phyloP scores from a whole-genome alignment of 1,284 basidiomycete species.

The Kwoniella shivajii region DNA sequence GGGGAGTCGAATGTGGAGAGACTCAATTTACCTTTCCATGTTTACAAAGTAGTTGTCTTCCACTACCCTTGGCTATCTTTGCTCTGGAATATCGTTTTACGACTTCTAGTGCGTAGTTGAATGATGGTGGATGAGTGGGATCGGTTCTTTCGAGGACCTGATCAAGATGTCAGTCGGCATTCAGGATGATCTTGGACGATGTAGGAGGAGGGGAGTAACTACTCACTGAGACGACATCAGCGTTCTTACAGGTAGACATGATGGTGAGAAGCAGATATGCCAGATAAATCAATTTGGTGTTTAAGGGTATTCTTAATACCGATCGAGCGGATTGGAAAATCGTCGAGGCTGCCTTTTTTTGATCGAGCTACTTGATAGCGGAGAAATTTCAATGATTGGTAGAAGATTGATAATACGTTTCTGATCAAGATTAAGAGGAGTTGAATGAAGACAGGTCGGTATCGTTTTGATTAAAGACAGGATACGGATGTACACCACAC shows the following conservation, averaged over 20 bases:
- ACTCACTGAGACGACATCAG: constrained; percentile 5
- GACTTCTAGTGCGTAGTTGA: constrained; percentile 19
- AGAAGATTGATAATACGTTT: no score
- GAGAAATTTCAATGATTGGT: no score
- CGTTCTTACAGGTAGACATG: background rate
- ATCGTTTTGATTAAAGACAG: no score
- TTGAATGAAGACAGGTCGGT: no score
- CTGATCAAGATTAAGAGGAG: no score
- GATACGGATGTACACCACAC: no score
- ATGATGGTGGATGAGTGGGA: constrained; percentile 18
- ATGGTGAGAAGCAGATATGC: background rate
- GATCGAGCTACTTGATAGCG: no score
- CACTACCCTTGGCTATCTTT: constrained; percentile 34
- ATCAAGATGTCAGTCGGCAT: background rate
- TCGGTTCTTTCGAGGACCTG: constrained; percentile 26
- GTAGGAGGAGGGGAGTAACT: background rate
- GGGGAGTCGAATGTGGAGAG: background rate
- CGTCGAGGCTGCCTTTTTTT: no score
- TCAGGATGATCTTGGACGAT: background rate
- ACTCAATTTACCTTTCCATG: constrained; percentile 31
- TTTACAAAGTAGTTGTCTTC: constrained; percentile 20
- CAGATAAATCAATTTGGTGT: background rate
- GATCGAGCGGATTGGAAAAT: no score
- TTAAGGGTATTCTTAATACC: no score
- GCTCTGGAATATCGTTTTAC: constrained; percentile 33